Evolutionary conservation across 2,329 filamentous ascomycete genomes (phyloP).

Genomic region (Cladosporium sp.): DNA sequence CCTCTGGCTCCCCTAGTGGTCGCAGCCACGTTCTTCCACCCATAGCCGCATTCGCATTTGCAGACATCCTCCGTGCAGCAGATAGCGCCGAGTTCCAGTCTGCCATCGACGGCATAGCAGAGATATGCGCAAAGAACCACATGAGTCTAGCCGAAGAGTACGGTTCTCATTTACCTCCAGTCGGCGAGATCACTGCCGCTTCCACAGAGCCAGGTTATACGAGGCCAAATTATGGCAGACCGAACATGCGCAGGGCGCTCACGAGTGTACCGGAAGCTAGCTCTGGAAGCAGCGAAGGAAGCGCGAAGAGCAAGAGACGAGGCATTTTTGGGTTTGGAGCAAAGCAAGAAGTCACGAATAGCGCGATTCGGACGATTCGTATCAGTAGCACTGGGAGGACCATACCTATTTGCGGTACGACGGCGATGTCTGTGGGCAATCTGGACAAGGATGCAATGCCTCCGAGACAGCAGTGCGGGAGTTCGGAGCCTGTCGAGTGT

Average conservation of each 20-base stretch:
- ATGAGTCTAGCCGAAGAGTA: constrained; percentile 60
- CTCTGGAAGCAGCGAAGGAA: constrained; percentile 38
- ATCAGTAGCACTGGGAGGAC: constrained; percentile 28
- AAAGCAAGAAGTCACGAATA: constrained; percentile 16
- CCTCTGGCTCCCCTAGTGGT: constrained; percentile 9
- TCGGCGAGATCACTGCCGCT: constrained; percentile 49
- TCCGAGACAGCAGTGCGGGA: no score
- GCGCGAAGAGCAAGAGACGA: constrained; percentile 20
- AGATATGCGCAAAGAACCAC: constrained; percentile 58
- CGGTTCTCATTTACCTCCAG: constrained; percentile 56
- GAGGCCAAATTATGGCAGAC: constrained; percentile 3
- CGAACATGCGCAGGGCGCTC: constrained; percentile 32
- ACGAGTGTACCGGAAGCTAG: constrained; percentile 45
- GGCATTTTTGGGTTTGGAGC: constrained; percentile 24
- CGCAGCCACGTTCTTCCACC: constrained; percentile 25
- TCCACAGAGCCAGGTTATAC: constrained; percentile 11
- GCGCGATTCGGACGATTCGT: constrained; percentile 18
- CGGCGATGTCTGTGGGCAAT: constrained; percentile 15
- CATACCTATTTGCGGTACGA: constrained; percentile 25
- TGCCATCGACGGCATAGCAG: constrained; percentile 58
- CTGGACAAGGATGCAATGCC: background rate
- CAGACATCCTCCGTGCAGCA: constrained; percentile 29
- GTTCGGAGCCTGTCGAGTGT: no score
- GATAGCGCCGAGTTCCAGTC: constrained; percentile 52
- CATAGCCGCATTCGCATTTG: constrained; percentile 29